Percentiles rank a stretch among this genome's conserved stretches.
These are phyloP conservation scores for Melampsora abietis-canadensis DNA, from an alignment of 1,284 basidiomycete genomes.

Conservation along the genomic window DNA sequence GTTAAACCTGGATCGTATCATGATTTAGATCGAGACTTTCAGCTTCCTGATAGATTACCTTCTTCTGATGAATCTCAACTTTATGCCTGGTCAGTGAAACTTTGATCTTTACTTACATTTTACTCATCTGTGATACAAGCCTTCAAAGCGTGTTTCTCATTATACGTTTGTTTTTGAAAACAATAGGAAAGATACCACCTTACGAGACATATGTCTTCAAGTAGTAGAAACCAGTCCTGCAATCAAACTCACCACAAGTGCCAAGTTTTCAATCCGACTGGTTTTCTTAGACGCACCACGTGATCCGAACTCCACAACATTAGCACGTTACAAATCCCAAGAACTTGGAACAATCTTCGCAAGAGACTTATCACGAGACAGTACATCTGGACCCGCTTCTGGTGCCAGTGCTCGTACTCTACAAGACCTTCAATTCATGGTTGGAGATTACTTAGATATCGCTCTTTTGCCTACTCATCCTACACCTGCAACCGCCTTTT, in stretches of 20 bases:
- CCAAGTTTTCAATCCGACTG: slow-evolving; percentile 32
- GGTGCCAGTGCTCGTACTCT: slow-evolving; percentile 6
- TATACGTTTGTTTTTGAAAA: no score
- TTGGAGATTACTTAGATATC: slow-evolving; percentile 35
- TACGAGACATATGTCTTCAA: slow-evolving; percentile 39
- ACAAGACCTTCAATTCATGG: slow-evolving; percentile 23
- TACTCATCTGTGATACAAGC: neutral
- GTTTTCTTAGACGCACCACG: slow-evolving; percentile 34
- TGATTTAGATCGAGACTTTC: slow-evolving; percentile 32
- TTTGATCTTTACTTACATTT: neutral
- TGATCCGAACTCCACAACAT: neutral
- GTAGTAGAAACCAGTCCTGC: slow-evolving; percentile 18
- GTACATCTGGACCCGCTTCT: neutral
- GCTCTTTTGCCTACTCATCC: slow-evolving; percentile 23
- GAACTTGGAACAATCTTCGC: slow-evolving; percentile 30
- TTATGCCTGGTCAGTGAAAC: slow-evolving; percentile 27
- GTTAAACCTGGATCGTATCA: slow-evolving; percentile 32
- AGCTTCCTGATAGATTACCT: slow-evolving; percentile 22
- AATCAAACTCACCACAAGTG: neutral
- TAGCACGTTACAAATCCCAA: slow-evolving; percentile 25
- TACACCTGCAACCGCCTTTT: neutral
- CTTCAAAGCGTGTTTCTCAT: neutral
- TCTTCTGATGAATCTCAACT: slow-evolving; percentile 23
- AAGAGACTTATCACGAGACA: slow-evolving; percentile 20
- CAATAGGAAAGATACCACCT: slow-evolving; percentile 36